Base-by-base conservation (phyloP, 768 basidiomycete genomes). In the Leccinum longicurvipes region DNA sequence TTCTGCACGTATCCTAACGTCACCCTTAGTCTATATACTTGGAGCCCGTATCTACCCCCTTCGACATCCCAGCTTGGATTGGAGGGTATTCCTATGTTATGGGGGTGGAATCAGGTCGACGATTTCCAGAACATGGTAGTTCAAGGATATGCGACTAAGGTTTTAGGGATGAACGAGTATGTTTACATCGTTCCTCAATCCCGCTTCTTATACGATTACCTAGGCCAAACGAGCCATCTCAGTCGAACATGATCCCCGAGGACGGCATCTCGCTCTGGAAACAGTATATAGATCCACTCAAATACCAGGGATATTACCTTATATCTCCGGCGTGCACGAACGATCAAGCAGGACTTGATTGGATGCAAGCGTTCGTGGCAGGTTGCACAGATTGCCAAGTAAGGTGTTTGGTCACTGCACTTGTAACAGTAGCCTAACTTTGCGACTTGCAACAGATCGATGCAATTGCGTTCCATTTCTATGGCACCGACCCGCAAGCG, bases 131-230 rank as follows among this genome's bases (percentile, higher is more conserved):
- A 66, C 2, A 55, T 73, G 42, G 79, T 85, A 28, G 71, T 77
- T 47, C 59, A 68, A 15, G 83, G 82, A 36, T 83, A 86, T 63
- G 81, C 85, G 34, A 71, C 74, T 21, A 70, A 72, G 53, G 81
- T 82, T 47, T 63, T 91, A n/a, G 87, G 85, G 49, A 76, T 82
- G 72, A 96, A 95, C 67, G 93, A 93, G 92, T 92, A 63, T 19
- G 83, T 62, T 48, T 2, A n/a, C 9, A 42, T 21, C 15, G 41
- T 39, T 45, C 47, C 60, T 31, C 53, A 52, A 23, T 23, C 32
- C 8, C 34, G 11, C 19, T 23, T 9, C 25, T 53, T 51, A 68
- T 12, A 11, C 19, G 9, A 36, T 10, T 2, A 11, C 31, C 7
- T 60, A 93, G 92, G 69, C 90, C 90, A 34, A 85, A 94, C 61